Evolutionary conservation across 148 eudicot genomes (phyloP), one percentile per base, ranked within the genome.

Genomic region (Fagopyrum esculentum): DNA sequence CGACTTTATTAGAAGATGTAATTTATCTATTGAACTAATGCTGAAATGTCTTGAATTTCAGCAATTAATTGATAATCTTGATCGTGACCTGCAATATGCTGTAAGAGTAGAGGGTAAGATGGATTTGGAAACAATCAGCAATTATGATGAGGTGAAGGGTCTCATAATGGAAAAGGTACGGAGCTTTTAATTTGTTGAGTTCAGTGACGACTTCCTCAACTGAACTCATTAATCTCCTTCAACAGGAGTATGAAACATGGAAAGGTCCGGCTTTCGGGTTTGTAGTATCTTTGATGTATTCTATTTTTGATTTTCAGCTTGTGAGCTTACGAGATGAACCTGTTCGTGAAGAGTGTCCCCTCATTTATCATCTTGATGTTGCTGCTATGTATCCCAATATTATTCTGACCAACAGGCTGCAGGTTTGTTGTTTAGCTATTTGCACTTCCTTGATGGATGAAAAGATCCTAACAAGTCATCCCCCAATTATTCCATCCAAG

Each of bases 361-460:
- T 96, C 76, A 96, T 96, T 74, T 96, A 96, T 85, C 99, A 96
- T 88, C 84, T 96, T 77, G 99, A 96, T 88, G 99, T 96, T 75
- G 99, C 99, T 80, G 99, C 99, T 56, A 96, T 96, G 99, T 96
- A 96, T 80, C 99, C 99, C 6, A 96, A 96, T 78, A 96, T 96
- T 73, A 96, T 96, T 71, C 77, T 96, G 83, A 96, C 99, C 22
- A 96, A 96, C 89, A 89, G 99, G 87, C 99, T 96, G 82, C 99
- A 96, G 99, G 99, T 95, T 69, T 60, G 83, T 74, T 78, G 40
- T 46, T 75, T 59, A 75, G 60, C 40, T 26, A 11, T 49, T 79
- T 74, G 69, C 74, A 60, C 45, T 60, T 13, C 57, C 46, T 13
- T 66, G 10, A 3, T 63, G 45, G 16, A 63, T 7, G 44, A 30